Evolutionary conservation across 2,329 filamentous ascomycete species (phyloP).

Genomic region (Hymenoscyphus infarciens): DNA sequence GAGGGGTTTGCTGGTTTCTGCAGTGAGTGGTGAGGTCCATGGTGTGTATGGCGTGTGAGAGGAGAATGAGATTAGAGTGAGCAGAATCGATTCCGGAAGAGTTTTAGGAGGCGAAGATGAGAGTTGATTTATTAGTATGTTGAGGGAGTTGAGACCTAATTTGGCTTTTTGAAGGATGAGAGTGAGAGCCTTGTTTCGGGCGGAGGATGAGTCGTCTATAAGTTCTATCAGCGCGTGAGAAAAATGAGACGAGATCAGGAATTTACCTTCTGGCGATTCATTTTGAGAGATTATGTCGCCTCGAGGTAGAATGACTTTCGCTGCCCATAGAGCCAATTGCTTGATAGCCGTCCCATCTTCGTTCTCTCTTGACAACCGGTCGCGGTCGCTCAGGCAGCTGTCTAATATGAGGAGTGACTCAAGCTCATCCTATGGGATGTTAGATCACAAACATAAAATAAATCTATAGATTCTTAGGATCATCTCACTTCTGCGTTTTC

Average conservation of each 20-base stretch:
- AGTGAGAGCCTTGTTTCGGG: slow-evolving; percentile 11
- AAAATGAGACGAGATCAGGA: neutral
- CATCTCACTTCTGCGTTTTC: slow-evolving; percentile 7
- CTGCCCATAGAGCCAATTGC: slow-evolving; percentile 25
- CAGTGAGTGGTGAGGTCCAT: slow-evolving; percentile 40
- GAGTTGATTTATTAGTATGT: slow-evolving; percentile 8
- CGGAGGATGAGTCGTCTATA: slow-evolving; percentile 11
- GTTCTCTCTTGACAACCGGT: slow-evolving; percentile 12
- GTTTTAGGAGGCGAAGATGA: neutral
- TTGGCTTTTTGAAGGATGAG: slow-evolving; percentile 19
- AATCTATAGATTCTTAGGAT: neutral
- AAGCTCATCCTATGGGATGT: slow-evolving; percentile 28
- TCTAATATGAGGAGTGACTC: slow-evolving; percentile 26
- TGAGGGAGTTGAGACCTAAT: slow-evolving; percentile 21
- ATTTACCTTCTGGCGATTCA: slow-evolving; percentile 25
- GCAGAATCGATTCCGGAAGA: slow-evolving; percentile 22
- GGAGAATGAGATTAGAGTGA: slow-evolving; percentile 37
- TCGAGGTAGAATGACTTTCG: slow-evolving; percentile 28
- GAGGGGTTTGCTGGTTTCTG: slow-evolving; percentile 34
- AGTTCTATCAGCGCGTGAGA: neutral
- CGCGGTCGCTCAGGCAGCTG: slow-evolving; percentile 23
- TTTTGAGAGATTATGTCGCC: slow-evolving; percentile 22
- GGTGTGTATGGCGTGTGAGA: slow-evolving; percentile 29
- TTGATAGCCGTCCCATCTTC: slow-evolving; percentile 17
- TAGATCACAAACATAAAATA: neutral